Conservation (phyloP, 768 basidiomycete species). For the Brasilioporus rufonigricans region DNA sequence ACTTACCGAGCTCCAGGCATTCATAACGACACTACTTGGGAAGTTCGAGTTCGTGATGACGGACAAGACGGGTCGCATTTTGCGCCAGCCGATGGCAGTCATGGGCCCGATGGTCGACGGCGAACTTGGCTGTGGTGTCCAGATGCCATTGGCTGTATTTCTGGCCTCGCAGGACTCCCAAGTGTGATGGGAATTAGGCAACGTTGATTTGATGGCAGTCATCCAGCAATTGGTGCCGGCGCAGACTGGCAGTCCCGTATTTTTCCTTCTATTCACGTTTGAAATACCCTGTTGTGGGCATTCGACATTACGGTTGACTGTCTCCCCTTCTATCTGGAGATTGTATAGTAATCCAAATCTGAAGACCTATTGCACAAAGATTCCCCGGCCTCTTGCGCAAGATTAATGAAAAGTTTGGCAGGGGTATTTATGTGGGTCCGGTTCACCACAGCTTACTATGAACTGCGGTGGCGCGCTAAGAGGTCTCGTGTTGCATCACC, state of each 20-base stretch:
- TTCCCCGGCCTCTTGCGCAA: too few species aligned
- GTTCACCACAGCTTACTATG: too few species aligned
- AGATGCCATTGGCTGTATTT: constrained; percentile 27
- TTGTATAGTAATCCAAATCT: too few species aligned
- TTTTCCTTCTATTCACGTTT: not conserved
- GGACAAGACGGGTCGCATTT: constrained; percentile 25
- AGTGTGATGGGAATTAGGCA: not conserved
- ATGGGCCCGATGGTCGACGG: constrained; percentile 32
- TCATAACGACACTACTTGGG: constrained; percentile 50
- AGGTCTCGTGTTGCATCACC: too few species aligned
- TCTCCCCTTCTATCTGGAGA: too few species aligned
- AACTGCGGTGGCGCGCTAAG: too few species aligned
- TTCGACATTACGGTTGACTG: too few species aligned
- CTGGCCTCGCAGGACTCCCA: constrained; percentile 7
- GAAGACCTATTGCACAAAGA: too few species aligned
- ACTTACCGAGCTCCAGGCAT: constrained; percentile 51
- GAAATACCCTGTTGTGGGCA: not conserved
- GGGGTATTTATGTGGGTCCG: too few species aligned
- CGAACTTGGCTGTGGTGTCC: constrained; percentile 28
- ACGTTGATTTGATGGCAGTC: too few species aligned
- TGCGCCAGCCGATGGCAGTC: constrained; percentile 28
- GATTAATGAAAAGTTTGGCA: too few species aligned
- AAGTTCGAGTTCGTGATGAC: constrained; percentile 49
- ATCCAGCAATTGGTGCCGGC: too few species aligned
- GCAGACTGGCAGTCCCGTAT: not conserved